Evolutionary conservation across 331 rosid genomes (phyloP).

Genomic region (Quercus lobata): DNA sequence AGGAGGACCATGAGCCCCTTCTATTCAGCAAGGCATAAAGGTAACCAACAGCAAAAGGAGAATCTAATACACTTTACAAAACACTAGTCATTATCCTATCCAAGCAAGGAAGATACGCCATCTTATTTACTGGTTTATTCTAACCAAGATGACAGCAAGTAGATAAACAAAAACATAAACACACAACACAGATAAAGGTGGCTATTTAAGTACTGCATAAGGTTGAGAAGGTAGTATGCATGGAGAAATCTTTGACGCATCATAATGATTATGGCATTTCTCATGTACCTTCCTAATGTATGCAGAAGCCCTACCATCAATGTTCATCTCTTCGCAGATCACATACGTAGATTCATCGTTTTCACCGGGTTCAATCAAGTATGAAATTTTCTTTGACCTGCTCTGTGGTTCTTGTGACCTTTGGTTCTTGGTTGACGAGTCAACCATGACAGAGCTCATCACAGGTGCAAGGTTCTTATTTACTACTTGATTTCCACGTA

Average conservation of each 20-base stretch:
- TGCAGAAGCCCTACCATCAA: conserved; percentile 68
- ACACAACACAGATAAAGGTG: background rate
- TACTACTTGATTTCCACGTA: background rate
- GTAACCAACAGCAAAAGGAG: background rate
- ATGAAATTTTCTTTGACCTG: conserved; percentile 27
- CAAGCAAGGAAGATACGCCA: background rate
- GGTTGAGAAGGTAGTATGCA: background rate
- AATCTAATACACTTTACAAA: background rate
- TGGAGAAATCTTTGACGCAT: conserved; percentile 13
- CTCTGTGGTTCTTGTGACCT: conserved; percentile 48
- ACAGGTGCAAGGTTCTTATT: background rate
- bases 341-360: conserved; percentile 10
- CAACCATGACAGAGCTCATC: conserved; percentile 4
- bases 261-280: conserved; percentile 39
- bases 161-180: background rate
- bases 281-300: conserved; percentile 53
- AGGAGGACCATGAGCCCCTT: background rate
- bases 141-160: background rate
- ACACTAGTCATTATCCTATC: background rate
- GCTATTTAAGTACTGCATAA: background rate
- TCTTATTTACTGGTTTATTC: background rate
- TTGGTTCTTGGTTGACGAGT: conserved; percentile 5
- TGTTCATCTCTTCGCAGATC: conserved; percentile 39
- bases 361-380: conserved; percentile 36
- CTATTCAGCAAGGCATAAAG: background rate